Percentiles rank a stretch among this genome's conserved stretches.
phyloP scores from a whole-genome alignment of 768 basidiomycete genomes.

The Psilocybe cyanescens region DNA sequence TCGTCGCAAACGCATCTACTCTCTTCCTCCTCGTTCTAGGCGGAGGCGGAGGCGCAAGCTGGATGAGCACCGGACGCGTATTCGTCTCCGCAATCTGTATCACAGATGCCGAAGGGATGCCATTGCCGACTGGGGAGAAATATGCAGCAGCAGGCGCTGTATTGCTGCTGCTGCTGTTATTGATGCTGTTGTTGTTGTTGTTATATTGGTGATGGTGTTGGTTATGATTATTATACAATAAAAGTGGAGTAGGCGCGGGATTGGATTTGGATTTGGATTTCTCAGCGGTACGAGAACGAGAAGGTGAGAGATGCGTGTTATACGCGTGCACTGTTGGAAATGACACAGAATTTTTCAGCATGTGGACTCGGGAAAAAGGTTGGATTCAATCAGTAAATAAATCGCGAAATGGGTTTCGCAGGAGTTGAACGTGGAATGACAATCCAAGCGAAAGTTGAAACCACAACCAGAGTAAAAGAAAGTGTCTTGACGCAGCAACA shows the following conservation, averaged over 20 bases:
- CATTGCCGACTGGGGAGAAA: too few relatives aligned
- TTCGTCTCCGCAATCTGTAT: constrained; percentile 5
- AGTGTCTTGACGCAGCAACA: too few relatives aligned
- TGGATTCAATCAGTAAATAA: too few relatives aligned
- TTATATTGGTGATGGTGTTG: not conserved
- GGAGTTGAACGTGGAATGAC: too few relatives aligned
- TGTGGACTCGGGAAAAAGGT: not conserved
- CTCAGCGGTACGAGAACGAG: constrained; percentile 4
- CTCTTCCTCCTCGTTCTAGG: constrained; percentile 12
- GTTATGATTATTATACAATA: not conserved
- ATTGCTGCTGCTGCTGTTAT: not conserved
- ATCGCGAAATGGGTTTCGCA: too few relatives aligned
- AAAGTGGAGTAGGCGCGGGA: not conserved
- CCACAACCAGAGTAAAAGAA: too few relatives aligned
- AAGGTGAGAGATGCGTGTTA: constrained; percentile 18
- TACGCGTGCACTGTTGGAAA: constrained; percentile 24
- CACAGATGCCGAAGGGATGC: not conserved
- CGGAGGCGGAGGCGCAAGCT: constrained; percentile 12
- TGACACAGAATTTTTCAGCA: constrained; percentile 20
- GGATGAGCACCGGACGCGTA: constrained; percentile 11
- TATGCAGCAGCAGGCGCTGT: too few relatives aligned
- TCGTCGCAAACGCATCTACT: constrained; percentile 1
- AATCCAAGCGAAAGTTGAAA: too few relatives aligned
- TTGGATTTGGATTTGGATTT: not conserved
- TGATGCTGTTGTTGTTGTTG: not conserved